phyloP scores from a whole-genome alignment of 1,139 yeast genomes.

The Spathaspora sp. region DNA sequence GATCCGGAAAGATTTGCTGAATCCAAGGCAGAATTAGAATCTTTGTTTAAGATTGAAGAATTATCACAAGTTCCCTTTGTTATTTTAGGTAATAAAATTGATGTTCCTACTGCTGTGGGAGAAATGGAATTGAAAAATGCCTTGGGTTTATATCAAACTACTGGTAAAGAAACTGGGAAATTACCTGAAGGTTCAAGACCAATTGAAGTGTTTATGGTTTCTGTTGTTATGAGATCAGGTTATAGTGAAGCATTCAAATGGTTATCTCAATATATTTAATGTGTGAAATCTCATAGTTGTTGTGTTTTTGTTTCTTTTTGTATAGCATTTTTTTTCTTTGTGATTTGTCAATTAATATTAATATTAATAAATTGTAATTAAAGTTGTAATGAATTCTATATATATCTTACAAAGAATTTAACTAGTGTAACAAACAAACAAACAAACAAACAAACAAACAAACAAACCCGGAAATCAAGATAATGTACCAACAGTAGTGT shows the following conservation, averaged over 20 bases:
- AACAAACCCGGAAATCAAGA: too few relatives aligned
- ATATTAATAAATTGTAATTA: too few relatives aligned
- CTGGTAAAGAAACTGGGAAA: constrained; percentile 78
- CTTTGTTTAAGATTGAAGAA: constrained; percentile 89
- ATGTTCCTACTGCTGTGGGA: constrained; percentile 88
- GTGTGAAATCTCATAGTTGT: background rate
- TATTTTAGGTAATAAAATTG: constrained; percentile 94
- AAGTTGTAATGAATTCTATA: too few relatives aligned
- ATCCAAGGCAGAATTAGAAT: constrained; percentile 91
- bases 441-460: too few relatives aligned
- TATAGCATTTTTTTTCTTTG: background rate
- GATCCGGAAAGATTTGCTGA: constrained; percentile 95
- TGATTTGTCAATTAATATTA: background rate
- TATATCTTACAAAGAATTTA: too few relatives aligned
- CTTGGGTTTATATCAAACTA: constrained; percentile 78
- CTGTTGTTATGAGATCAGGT: constrained; percentile 95
- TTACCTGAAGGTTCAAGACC: constrained; percentile 82
- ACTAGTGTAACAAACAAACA: too few relatives aligned
- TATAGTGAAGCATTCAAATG: constrained; percentile 95
- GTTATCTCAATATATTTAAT: constrained; percentile 87
- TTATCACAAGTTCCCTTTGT: constrained; percentile 86
- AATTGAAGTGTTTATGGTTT: constrained; percentile 94
- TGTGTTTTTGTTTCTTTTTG: background rate
- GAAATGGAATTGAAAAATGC: constrained; percentile 94
- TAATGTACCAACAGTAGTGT: too few relatives aligned